A percentile compares a stretch with the other conserved stretches of the same genome.
These are phyloP conservation scores for Boletellus ananas DNA, from an alignment of 768 basidiomycete genomes.

Conservation along the genomic window DNA sequence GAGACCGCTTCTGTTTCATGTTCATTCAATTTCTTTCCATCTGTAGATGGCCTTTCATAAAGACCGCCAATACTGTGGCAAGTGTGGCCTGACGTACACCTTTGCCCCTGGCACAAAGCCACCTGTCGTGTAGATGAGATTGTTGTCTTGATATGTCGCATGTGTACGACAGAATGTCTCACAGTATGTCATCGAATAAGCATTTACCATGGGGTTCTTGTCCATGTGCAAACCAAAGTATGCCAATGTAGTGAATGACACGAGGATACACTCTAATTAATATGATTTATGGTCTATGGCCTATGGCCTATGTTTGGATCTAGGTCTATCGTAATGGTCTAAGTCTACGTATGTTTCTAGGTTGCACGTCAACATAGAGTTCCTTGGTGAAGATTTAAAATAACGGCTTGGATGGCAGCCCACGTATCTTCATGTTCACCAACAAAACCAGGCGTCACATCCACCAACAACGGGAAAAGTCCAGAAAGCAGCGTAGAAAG, in stretches of 20 bases:
- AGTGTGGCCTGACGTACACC: slow-evolving; percentile 85
- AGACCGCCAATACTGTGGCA: slow-evolving; percentile 97
- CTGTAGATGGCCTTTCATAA: slow-evolving; percentile 96
- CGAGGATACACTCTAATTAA: too few relatives aligned
- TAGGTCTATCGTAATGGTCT: background rate
- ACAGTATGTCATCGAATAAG: background rate
- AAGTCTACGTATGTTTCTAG: background rate
- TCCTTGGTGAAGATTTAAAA: slow-evolving; percentile 1
- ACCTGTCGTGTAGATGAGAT: slow-evolving; percentile 51
- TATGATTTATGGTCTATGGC: background rate
- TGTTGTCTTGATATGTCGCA: slow-evolving; percentile 7
- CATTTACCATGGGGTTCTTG: background rate
- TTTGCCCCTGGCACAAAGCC: slow-evolving; percentile 81
- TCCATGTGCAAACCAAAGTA: background rate
- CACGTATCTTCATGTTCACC: slow-evolving; percentile 32
- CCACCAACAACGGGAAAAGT: slow-evolving; percentile 39
- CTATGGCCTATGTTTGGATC: background rate
- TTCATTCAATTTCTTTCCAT: slow-evolving; percentile 11
- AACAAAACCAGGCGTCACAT: slow-evolving; percentile 34
- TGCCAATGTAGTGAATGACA: too few relatives aligned
- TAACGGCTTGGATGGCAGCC: slow-evolving; percentile 12
- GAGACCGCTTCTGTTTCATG: background rate
- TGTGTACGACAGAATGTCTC: slow-evolving; percentile 8
- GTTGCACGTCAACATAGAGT: background rate
- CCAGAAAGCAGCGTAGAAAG: slow-evolving; percentile 30